Evolutionary conservation across 768 basidiomycete species (phyloP), one percentile per base, ranked within the genome.

Genomic region (Dacryopinax spathularia): DNA sequence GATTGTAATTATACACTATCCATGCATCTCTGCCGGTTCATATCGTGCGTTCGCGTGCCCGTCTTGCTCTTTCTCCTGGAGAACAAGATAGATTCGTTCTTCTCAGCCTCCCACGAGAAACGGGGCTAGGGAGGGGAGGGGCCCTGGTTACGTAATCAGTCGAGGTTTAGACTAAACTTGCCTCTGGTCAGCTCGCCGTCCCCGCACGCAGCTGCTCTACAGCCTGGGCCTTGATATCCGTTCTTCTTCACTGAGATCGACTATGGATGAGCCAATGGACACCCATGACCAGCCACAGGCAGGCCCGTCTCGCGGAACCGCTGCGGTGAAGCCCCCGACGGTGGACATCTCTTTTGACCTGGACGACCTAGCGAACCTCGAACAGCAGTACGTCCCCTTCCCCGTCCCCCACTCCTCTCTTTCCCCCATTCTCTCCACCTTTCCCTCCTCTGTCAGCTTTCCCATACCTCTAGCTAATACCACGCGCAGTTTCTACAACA

Each of bases 401-500:
- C 16, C 6, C n/a, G 36, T 0, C 41, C 31, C 34, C 29, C n/a
- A 37, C 31, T 29, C 31, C 22, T 37, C 37, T 31, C 33, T 20
- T 10, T 60, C 60, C 48, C 20, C 16, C 22, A 62, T 29, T 16
- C 20, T 64, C 33, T 44, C 34, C 20, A 12, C 29, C 41, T 10
- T 60, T 5, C 27, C 29, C 22, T 33, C 25, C 33, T 22, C 39
- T 18, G 6, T 5, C 18, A 61, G n/a, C n/a, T n/a, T 20, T 61
- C 10, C 33, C 31, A 33, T 20, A 34, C 22, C 6, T 41, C 39
- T 22, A 6, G 6, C 39, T 7, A n/a, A 59, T 35, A n/a, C n/a
- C n/a, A n/a, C n/a, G 5, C 39, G n/a, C n/a, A 91, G 89, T 48
- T 95, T 94, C 75, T 96, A 87, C 72, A 81, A 87, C 62, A 71